Conservation (phyloP, 2,329 filamentous ascomycete species). For the Trichophaea hybrida region DNA sequence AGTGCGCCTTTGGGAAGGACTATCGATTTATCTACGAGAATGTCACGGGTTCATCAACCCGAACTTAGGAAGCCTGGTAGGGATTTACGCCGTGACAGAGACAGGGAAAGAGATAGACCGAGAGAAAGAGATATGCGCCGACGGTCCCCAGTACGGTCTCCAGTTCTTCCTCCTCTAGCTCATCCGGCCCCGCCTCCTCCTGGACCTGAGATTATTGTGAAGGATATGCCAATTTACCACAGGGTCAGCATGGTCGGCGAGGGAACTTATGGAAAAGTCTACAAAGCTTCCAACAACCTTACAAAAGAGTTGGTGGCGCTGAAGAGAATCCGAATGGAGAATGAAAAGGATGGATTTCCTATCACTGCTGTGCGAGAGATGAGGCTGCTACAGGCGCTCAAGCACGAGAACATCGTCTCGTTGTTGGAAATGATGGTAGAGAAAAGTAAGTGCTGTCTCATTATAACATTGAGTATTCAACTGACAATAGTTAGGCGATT, state of each 20-base stretch:
- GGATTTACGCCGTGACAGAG: background rate
- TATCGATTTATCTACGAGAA: background rate
- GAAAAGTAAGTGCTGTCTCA: slow-evolving; percentile 38
- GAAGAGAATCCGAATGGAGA: slow-evolving; percentile 88
- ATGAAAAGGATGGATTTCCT: slow-evolving; percentile 78
- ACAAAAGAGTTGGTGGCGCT: slow-evolving; percentile 69
- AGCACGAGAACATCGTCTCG: slow-evolving; percentile 67
- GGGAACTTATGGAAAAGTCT: slow-evolving; percentile 49
- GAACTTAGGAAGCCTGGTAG: background rate
- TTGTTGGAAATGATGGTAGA: slow-evolving; percentile 94
- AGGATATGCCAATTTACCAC: slow-evolving; percentile 23
- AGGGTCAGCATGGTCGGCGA: slow-evolving; percentile 27
- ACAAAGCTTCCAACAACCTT: slow-evolving; percentile 87
- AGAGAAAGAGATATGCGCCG: background rate
- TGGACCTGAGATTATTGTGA: slow-evolving; percentile 12
- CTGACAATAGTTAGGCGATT: slow-evolving; percentile 46
- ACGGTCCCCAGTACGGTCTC: background rate
- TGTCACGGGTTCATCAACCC: background rate
- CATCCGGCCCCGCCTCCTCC: slow-evolving; percentile 3
- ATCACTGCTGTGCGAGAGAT: slow-evolving; percentile 85
- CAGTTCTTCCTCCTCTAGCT: background rate
- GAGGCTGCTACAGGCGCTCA: slow-evolving; percentile 75
- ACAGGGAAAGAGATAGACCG: background rate
- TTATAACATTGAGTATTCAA: background rate
- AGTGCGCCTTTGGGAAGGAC: slow-evolving; percentile 13